A percentile compares a stretch with the other conserved stretches of the same genome.
Evolutionary conservation across 1,139 yeast genomes (phyloP).

Genomic region (Debaryomyces udenii): DNA sequence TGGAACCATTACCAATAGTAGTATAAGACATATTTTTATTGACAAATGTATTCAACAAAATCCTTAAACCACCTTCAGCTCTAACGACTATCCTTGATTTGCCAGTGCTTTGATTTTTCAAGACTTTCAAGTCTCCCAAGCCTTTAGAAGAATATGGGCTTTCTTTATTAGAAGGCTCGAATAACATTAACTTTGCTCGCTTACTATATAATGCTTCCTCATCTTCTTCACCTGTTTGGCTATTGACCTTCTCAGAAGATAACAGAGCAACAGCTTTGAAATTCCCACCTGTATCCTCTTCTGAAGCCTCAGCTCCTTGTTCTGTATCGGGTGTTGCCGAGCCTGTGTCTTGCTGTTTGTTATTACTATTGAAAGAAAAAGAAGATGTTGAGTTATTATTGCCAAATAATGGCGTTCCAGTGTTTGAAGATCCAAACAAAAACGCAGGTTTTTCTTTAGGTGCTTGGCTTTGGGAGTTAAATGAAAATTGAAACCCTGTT

Average conservation of each 20-base stretch:
- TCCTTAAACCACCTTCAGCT: conserved; percentile 86
- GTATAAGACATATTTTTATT: conserved; percentile 56
- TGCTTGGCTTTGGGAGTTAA: conserved; percentile 10
- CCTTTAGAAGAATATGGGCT: conserved; percentile 65
- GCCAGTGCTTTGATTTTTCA: conserved; percentile 57
- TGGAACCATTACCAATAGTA: conserved; percentile 58
- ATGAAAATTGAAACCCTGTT: conserved; percentile 22
- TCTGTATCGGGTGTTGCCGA: conserved; percentile 11
- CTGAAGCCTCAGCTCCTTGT: conserved; percentile 19
- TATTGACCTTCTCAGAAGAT: conserved; percentile 45
- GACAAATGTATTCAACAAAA: conserved; percentile 68
- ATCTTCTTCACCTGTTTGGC: conserved; percentile 79
- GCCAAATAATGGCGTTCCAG: conserved; percentile 4
- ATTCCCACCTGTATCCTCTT: conserved; percentile 47
- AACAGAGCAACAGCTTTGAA: conserved; percentile 53
- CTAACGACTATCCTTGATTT: conserved; percentile 77
- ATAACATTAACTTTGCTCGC: conserved; percentile 72
- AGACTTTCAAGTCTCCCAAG: conserved; percentile 77
- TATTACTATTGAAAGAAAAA: conserved; percentile 23
- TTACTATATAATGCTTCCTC: conserved; percentile 68
- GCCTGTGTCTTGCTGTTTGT: conserved; percentile 8
- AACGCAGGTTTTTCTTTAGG: conserved; percentile 19
- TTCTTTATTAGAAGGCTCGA: conserved; percentile 52
- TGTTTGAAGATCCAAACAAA: conserved; percentile 19
- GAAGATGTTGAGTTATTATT: conserved; percentile 19